Evolutionary conservation across 2,329 filamentous ascomycete species (phyloP).

Genomic region (Pseudogymnoascus pannorum): DNA sequence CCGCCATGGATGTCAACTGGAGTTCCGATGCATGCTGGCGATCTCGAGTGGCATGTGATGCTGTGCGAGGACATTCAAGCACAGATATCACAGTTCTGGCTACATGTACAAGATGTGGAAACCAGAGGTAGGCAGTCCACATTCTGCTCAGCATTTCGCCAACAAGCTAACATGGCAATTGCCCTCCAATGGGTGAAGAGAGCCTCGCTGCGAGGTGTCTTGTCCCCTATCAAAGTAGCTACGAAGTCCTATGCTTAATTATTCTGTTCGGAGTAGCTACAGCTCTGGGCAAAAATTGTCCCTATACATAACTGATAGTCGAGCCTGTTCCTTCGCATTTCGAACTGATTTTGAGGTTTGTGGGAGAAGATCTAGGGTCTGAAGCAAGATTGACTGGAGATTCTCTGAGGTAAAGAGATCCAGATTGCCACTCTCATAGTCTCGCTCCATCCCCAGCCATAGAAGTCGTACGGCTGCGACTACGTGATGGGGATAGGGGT

Average conservation of each 20-base stretch:
- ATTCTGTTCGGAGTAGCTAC: background rate
- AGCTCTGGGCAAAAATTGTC: background rate
- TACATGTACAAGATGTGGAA: background rate
- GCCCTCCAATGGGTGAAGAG: background rate
- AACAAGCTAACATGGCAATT: background rate
- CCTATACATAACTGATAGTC: background rate
- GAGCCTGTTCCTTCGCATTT: background rate
- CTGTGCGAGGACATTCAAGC: background rate
- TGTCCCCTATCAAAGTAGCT: background rate
- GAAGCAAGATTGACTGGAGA: slow-evolving; percentile 22
- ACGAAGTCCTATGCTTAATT: background rate
- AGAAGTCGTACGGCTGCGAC: slow-evolving; percentile 27
- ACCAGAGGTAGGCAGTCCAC: background rate
- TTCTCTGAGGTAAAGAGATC: slow-evolving; percentile 21
- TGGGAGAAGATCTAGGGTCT: slow-evolving; percentile 24
- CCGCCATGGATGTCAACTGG: background rate
- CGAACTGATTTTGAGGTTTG: slow-evolving; percentile 28
- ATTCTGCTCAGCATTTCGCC: background rate
- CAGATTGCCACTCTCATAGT: slow-evolving; percentile 22
- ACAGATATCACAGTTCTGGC: background rate
- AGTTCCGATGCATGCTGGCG: background rate
- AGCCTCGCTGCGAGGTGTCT: background rate
- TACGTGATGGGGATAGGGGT: slow-evolving; percentile 29
- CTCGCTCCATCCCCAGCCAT: slow-evolving; percentile 24
- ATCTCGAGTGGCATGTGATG: background rate